Percentiles rank a stretch among this genome's conserved stretches.
phyloP scores from a whole-genome alignment of 257 asterid genomes.

The Gynochthodes officinalis region DNA sequence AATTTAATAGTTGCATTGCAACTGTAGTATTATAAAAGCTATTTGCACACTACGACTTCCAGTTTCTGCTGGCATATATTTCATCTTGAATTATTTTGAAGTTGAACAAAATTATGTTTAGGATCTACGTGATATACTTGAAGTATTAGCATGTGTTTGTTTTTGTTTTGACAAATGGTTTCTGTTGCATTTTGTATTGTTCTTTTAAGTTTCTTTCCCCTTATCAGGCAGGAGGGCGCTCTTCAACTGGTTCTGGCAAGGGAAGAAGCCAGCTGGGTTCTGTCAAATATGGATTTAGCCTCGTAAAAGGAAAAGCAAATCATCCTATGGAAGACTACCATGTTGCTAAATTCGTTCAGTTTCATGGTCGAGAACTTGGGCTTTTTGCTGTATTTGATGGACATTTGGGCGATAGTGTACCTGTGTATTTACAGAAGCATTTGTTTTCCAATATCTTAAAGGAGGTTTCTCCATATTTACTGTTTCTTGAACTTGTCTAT shows the following conservation, averaged over 20 bases:
- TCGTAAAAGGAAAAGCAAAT: constrained; percentile 80
- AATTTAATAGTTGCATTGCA: not conserved
- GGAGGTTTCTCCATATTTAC: constrained; percentile 53
- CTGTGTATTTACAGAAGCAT: constrained; percentile 85
- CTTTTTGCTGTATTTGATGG: constrained; percentile 90
- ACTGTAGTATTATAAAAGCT: not conserved
- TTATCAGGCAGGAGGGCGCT: constrained; percentile 54
- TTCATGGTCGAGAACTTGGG: constrained; percentile 62
- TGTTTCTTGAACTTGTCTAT: not conserved
- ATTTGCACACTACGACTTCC: not conserved
- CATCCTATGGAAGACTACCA: constrained; percentile 99
- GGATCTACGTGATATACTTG: not conserved
- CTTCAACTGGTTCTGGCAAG: constrained; percentile 62
- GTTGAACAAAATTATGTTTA: not conserved
- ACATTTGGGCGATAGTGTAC: constrained; percentile 84
- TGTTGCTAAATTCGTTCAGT: constrained; percentile 76
- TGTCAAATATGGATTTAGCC: constrained; percentile 70
- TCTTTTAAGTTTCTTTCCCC: constrained; percentile 15
- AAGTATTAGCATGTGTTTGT: not conserved
- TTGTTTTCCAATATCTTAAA: constrained; percentile 76
- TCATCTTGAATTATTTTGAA: not conserved
- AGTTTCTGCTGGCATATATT: not conserved
- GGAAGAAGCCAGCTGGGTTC: constrained; percentile 68
- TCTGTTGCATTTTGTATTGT: not conserved
- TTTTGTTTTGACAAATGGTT: not conserved